A percentile compares a stretch with the other conserved stretches of the same genome.
phyloP scores from a whole-genome alignment of 148 eudicot species.

The Nepenthes mirabilis region DNA sequence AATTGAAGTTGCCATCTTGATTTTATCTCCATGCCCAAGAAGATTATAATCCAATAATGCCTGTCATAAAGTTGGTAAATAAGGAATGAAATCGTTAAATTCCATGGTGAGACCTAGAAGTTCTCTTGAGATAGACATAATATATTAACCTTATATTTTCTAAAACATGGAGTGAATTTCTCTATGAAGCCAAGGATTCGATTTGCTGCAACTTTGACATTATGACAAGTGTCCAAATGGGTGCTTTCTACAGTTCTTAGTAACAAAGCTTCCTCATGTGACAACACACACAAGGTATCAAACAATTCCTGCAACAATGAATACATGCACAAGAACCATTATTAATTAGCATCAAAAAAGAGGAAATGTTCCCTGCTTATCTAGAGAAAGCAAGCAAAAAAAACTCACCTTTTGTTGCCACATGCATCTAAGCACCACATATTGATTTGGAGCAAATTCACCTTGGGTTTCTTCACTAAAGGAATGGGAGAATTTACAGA shows the following conservation, averaged over 20 bases:
- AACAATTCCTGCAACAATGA: slow-evolving; percentile 59
- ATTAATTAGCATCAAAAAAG: background rate
- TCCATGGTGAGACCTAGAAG: background rate
- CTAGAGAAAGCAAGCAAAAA: background rate
- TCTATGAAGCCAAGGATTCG: slow-evolving; percentile 36
- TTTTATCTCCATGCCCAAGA: slow-evolving; percentile 31
- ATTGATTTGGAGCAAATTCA: slow-evolving; percentile 30
- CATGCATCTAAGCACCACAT: slow-evolving; percentile 42
- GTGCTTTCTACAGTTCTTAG: slow-evolving; percentile 38
- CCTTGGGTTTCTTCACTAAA: slow-evolving; percentile 2
- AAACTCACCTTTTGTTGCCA: slow-evolving; percentile 88
- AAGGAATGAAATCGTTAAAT: background rate
- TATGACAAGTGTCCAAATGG: slow-evolving; percentile 50
- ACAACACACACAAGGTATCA: slow-evolving; percentile 49
- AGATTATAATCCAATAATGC: slow-evolving; percentile 50
- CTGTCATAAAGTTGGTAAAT: slow-evolving; percentile 19
- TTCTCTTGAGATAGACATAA: background rate
- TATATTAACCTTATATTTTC: slow-evolving; percentile 58
- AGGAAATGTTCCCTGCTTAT: background rate
- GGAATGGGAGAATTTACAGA: slow-evolving; percentile 18
- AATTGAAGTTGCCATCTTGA: slow-evolving; percentile 22
- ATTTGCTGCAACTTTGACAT: slow-evolving; percentile 31
- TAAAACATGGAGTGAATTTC: slow-evolving; percentile 38
- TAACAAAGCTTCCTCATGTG: slow-evolving; percentile 58
- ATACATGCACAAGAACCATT: background rate